These are phyloP conservation scores for Davidsoniella eucalypti DNA, from an alignment of 2,329 filamentous ascomycete genomes.

Conservation along the genomic window DNA sequence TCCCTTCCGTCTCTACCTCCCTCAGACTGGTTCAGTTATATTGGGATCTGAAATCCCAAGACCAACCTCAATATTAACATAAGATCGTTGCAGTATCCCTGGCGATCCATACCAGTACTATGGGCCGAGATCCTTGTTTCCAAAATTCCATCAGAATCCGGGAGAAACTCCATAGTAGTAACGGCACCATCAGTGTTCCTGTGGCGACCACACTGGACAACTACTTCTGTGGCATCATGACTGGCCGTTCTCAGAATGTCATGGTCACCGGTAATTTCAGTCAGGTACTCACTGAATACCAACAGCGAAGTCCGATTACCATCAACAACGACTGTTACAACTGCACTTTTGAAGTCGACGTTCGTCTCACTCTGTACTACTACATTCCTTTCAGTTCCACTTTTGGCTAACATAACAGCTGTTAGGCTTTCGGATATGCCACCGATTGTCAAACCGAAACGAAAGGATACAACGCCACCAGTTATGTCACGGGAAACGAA, in stretches of 20 bases:
- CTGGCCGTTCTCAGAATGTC: constrained; percentile 10
- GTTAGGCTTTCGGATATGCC: constrained; percentile 10
- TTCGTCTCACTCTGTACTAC: background rate
- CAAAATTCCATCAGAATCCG: constrained; percentile 12
- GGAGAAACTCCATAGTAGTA: constrained; percentile 5
- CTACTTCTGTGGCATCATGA: constrained; percentile 10
- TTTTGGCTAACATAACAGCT: background rate
- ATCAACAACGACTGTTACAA: constrained; percentile 12
- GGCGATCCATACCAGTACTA: constrained; percentile 10
- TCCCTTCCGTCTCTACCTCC: background rate
- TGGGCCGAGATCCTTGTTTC: constrained; percentile 10
- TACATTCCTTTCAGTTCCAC: background rate
- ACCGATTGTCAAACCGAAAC: constrained; percentile 1
- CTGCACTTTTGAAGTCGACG: constrained; percentile 11
- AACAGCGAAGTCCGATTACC: constrained; percentile 9
- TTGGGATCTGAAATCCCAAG: background rate
- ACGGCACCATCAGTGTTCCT: constrained; percentile 9
- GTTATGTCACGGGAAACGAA: background rate
- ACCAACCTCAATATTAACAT: background rate
- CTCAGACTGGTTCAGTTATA: too few relatives aligned
- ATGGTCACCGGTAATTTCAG: constrained; percentile 12
- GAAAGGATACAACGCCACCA: constrained; percentile 3
- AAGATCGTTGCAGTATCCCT: constrained; percentile 3
- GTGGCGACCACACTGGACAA: constrained; percentile 4
- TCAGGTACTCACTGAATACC: constrained; percentile 10